phyloP scores from a whole-genome alignment of 2,329 filamentous ascomycete genomes.

The Geoglossum cookeanum region DNA sequence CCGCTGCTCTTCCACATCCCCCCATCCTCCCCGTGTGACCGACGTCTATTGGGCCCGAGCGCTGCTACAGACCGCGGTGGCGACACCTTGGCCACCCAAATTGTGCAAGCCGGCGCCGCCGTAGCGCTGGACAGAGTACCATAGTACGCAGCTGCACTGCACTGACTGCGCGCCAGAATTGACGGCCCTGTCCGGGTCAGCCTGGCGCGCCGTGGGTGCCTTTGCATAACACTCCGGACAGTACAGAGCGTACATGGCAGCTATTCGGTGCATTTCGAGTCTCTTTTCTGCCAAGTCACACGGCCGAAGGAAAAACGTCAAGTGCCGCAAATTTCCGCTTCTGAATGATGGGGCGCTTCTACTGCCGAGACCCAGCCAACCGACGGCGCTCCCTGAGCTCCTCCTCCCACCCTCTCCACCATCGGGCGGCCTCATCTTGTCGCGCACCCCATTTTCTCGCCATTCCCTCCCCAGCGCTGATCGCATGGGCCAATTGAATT shows the following conservation, averaged over 20 bases:
- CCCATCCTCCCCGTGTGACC: not conserved
- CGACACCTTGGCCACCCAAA: not conserved
- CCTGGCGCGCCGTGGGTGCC: not conserved
- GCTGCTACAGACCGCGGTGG: not conserved
- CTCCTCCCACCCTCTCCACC: too few relatives aligned
- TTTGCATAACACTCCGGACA: too few relatives aligned
- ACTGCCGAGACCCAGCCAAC: not conserved
- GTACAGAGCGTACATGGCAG: too few relatives aligned
- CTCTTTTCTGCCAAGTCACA: not conserved
- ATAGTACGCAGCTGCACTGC: too few relatives aligned
- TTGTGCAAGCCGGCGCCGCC: not conserved
- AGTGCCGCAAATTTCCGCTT: slow-evolving; percentile 1
- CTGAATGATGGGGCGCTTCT: not conserved
- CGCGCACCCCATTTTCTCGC: not conserved
- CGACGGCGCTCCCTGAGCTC: not conserved
- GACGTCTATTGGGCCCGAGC: not conserved
- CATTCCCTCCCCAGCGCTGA: not conserved
- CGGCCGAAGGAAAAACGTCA: not conserved
- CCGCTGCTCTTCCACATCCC: not conserved
- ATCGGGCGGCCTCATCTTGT: not conserved
- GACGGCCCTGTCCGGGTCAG: not conserved
- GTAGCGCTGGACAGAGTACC: not conserved
- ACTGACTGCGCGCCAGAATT: not conserved
- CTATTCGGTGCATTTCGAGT: not conserved
- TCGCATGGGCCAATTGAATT: not conserved